Evolutionary conservation across 2,329 filamentous ascomycete genomes (phyloP), one percentile per base, ranked within the genome.

Genomic region (Fusarium equiseti): DNA sequence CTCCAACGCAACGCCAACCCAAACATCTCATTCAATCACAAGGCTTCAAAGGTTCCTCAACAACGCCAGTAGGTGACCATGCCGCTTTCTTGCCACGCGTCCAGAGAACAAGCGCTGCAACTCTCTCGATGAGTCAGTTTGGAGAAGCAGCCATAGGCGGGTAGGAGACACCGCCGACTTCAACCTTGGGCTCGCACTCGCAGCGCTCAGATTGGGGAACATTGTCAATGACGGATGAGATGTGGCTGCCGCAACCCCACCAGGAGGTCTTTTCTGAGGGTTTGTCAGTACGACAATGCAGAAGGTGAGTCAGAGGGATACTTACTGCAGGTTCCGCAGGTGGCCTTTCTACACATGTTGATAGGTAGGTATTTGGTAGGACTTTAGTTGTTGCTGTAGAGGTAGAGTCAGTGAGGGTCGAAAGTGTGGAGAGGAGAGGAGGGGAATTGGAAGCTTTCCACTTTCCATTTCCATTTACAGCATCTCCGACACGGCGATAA

Each of bases 181-280:
- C 86, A 68, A 92, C 82, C 76, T 87, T 87, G 29, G 91, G 90
- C 73, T 85, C 82, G 77, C 91, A 94, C 26, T 82, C 83, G 82
- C 91, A 94, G 80, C 90, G 87, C 43, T 92, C 83, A 8, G 83
- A 79, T 38, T 83, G 80, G 7, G 89, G 84, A 45, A 92, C 78
- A 27, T 78, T 75, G 77, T 90, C 87, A 83, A 93, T 87, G 73
- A 93, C 90, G 18, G 78, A 78, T 15, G 87, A 81, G 71, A 91
- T 82, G 80, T 92, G 88, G 66, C 73, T 82, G 68, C 89, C 89
- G 79, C 90, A 92, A 66, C 90, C 90, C 81, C 83, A 88, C 90
- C 90, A 92, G 59, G 88, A 69, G 43, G 76, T 66, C 61, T 75
- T 76, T 18, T 74, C 74, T 76, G 32, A 13, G 15, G 35, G 20